Evolutionary conservation across 805 yeast species (phyloP).

Genomic region (Teunomyces panamensis): DNA sequence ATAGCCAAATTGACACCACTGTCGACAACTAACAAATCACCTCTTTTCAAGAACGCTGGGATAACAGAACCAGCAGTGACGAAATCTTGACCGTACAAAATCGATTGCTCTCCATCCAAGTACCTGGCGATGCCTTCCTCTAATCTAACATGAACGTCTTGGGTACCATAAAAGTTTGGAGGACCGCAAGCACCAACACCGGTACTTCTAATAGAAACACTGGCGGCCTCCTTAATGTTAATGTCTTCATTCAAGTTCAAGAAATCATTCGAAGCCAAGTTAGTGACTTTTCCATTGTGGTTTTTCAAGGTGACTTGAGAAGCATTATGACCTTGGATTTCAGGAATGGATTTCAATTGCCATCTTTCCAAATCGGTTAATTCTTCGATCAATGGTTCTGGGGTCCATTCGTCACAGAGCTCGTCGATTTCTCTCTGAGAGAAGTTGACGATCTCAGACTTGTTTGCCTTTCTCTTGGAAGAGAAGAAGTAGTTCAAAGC

Average conservation of each 20-base stretch:
- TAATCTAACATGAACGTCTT: conserved; percentile 80
- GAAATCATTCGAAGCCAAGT: conserved; percentile 72
- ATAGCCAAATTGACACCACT: conserved; percentile 68
- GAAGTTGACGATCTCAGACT: conserved; percentile 64
- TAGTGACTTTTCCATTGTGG: conserved; percentile 41
- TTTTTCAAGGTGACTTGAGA: conserved; percentile 31
- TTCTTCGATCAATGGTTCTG: conserved; percentile 72
- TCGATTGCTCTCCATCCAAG: conserved; percentile 73
- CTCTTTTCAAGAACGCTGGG: conserved; percentile 93
- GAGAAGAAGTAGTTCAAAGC: conserved; percentile 82
- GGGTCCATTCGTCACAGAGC: conserved; percentile 86
- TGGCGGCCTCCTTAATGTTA: conserved; percentile 51
- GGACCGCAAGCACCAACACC: conserved; percentile 99
- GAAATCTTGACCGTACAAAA: conserved; percentile 91
- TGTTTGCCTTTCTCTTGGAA: conserved; percentile 72
- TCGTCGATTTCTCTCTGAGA: conserved; percentile 70
- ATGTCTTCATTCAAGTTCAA: conserved; percentile 55
- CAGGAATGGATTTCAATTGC: conserved; percentile 64
- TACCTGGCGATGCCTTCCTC: conserved; percentile 74
- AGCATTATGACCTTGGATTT: conserved; percentile 54
- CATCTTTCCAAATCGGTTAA: conserved; percentile 52
- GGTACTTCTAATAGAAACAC: conserved; percentile 54
- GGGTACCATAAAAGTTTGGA: conserved; percentile 95
- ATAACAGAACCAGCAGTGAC: conserved; percentile 82
- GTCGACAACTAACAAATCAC: conserved; percentile 89